phyloP scores from a whole-genome alignment of 139 green algal genomes.

The Coccomyxa sp. region DNA sequence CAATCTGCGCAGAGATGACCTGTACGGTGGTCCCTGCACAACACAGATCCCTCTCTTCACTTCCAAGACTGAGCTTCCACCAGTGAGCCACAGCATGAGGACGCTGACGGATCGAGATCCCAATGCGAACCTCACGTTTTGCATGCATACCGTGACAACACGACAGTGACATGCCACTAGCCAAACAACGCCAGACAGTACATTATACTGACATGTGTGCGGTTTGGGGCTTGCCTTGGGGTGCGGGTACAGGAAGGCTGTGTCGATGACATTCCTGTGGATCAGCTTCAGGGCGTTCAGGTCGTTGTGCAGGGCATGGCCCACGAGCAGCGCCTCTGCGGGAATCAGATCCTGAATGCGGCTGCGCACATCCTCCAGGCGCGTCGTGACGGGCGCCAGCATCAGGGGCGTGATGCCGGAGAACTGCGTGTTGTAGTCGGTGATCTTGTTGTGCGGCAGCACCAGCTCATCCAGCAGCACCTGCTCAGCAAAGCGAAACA shows the following conservation, averaged over 20 bases:
- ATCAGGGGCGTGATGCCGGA: conserved; percentile 76
- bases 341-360: conserved; percentile 37
- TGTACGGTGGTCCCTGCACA: conserved; percentile 59
- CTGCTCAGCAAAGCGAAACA: conserved; percentile 9
- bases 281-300: conserved; percentile 61
- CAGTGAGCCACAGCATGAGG: too few species aligned
- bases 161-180: too few species aligned
- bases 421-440: conserved; percentile 85
- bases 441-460: conserved; percentile 71
- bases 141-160: too few species aligned
- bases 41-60: background rate
- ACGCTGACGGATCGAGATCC: too few species aligned
- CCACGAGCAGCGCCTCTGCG: conserved; percentile 76
- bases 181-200: background rate
- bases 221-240: conserved; percentile 32
- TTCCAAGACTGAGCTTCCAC: too few species aligned
- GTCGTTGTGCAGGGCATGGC: conserved; percentile 92
- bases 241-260: conserved; percentile 74
- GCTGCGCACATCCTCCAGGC: conserved; percentile 17
- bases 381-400: conserved; percentile 33
- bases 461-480: conserved; percentile 83
- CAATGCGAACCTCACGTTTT: too few species aligned
- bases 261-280: conserved; percentile 75
- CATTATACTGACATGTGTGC: too few species aligned
- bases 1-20: conserved; percentile 58